Conservation (phyloP, 345 rosid species). For the Arabis alpina region DNA sequence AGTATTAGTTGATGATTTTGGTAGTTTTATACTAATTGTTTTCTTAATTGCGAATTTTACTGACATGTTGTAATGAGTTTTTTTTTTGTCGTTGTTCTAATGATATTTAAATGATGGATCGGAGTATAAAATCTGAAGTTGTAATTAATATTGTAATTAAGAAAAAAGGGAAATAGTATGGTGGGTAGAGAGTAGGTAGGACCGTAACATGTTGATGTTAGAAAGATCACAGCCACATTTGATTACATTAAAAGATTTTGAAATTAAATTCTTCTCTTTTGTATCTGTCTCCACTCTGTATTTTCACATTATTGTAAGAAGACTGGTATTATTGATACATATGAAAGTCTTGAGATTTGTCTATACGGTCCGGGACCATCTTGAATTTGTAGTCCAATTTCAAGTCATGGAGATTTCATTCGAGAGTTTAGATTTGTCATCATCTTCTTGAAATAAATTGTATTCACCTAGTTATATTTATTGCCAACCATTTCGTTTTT, state of each 20-base stretch:
- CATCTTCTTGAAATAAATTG: no score
- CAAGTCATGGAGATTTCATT: not conserved
- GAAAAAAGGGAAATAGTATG: not conserved
- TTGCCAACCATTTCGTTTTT: no score
- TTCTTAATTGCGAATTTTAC: no score
- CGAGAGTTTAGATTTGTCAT: not conserved
- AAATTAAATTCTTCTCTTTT: constrained; percentile 5
- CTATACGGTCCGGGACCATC: constrained; percentile 6
- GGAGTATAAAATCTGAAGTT: constrained; percentile 14
- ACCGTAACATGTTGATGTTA: constrained; percentile 43
- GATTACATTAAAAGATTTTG: constrained; percentile 17
- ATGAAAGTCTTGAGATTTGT: not conserved
- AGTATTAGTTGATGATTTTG: no score
- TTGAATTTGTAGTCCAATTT: not conserved
- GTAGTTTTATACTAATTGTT: no score
- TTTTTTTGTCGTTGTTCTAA: no score
- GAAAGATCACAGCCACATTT: constrained; percentile 39
- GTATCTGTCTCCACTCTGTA: constrained; percentile 22
- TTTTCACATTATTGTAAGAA: not conserved
- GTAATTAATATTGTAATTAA: not conserved
- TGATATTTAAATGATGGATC: not conserved
- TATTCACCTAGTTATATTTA: no score
- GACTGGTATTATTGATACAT: not conserved
- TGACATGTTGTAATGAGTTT: no score
- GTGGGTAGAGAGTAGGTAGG: constrained; percentile 37